Evolutionary conservation across 2,329 filamentous ascomycete genomes (phyloP).

Genomic region (Colletotrichum godetiae): DNA sequence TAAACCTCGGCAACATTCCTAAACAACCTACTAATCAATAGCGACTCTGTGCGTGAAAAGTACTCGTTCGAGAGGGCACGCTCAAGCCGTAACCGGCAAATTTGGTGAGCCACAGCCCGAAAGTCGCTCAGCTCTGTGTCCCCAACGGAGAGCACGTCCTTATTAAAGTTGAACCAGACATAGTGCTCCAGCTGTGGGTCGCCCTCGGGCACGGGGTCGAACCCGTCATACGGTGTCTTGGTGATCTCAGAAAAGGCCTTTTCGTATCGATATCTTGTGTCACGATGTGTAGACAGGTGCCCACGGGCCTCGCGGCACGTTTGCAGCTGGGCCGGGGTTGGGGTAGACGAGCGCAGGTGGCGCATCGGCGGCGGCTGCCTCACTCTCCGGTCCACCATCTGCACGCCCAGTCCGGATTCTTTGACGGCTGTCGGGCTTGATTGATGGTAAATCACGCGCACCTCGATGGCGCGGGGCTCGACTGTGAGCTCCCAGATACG

Average conservation of each 20-base stretch:
- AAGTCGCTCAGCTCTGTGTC: background rate
- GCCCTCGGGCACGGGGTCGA: background rate
- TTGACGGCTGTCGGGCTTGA: background rate
- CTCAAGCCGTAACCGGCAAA: background rate
- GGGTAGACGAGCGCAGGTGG: conserved; percentile 8
- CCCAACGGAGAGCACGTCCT: conserved; percentile 4
- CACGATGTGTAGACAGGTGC: background rate
- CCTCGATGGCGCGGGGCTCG: conserved; percentile 14
- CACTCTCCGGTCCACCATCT: background rate
- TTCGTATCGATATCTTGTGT: background rate
- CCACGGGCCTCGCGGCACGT: background rate
- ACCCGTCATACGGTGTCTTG: background rate
- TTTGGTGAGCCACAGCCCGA: background rate
- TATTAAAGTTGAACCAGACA: conserved; percentile 18
- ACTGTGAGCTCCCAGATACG: conserved; percentile 6
- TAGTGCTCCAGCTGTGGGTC: background rate
- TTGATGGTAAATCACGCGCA: background rate
- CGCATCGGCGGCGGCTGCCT: background rate
- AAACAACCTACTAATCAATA: background rate
- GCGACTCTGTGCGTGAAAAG: background rate
- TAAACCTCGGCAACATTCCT: background rate
- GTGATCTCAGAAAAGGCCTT: background rate
- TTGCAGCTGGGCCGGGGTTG: background rate
- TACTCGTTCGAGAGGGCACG: background rate
- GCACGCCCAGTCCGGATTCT: background rate